These are phyloP conservation scores for Elaeagnus macrophylla DNA, from an alignment of 306 rosid species.

Conservation along the genomic window DNA sequence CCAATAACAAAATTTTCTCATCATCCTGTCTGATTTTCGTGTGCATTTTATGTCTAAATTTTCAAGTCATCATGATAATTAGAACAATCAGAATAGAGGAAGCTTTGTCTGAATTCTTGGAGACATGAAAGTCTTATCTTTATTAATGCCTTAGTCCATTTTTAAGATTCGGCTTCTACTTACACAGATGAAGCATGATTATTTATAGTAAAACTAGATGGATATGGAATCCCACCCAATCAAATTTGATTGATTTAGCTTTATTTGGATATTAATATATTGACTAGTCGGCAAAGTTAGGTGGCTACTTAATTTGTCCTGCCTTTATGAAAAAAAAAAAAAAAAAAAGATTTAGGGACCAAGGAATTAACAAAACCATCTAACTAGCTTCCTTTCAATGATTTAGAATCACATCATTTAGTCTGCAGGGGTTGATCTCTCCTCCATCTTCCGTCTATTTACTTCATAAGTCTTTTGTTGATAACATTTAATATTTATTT, in stretches of 20 bases:
- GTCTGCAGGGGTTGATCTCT: no score
- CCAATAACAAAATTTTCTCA: slow-evolving; percentile 23
- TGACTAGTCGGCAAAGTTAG: slow-evolving; percentile 19
- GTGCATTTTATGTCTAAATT: slow-evolving; percentile 12
- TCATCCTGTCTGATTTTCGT: slow-evolving; percentile 24
- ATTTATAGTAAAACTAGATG: slow-evolving; percentile 12
- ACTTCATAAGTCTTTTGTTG: no score
- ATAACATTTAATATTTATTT: no score
- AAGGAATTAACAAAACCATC: no score
- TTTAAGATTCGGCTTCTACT: slow-evolving; percentile 12
- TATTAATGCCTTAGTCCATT: no score
- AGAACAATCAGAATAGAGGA: slow-evolving; percentile 17
- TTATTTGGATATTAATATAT: slow-evolving; percentile 11
- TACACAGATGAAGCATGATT: no score
- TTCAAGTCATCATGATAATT: slow-evolving; percentile 1
- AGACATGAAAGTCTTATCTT: slow-evolving; percentile 38
- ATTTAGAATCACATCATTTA: no score
- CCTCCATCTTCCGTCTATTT: no score
- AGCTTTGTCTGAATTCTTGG: slow-evolving; percentile 28
- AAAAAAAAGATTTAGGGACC: neutral
- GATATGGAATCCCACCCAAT: slow-evolving; percentile 39
- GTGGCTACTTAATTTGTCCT: slow-evolving; percentile 23
- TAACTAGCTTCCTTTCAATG: no score
- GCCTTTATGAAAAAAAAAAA: slow-evolving; percentile 16
- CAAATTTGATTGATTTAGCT: slow-evolving; percentile 24